Evolutionary conservation across 2,329 filamentous ascomycete genomes (phyloP).

Genomic region (Dothidotthia symphoricarpi): DNA sequence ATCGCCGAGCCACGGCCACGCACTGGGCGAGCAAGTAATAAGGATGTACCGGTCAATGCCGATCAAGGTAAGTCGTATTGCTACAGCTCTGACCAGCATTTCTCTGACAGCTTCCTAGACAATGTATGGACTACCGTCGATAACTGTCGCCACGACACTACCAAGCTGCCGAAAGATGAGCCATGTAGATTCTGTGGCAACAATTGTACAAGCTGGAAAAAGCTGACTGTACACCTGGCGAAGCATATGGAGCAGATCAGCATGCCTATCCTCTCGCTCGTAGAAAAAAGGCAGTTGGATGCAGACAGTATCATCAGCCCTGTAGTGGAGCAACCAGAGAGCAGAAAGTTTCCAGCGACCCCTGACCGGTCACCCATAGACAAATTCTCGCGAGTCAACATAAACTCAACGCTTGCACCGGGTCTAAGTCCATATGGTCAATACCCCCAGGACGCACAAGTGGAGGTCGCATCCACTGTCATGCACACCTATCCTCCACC

Average conservation of each 20-base stretch:
- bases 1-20: conserved; percentile 78
- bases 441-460: conserved; percentile 21
- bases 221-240: conserved; percentile 86
- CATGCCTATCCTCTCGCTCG: conserved; percentile 66
- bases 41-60: conserved; percentile 24
- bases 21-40: conserved; percentile 51
- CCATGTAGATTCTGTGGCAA: conserved; percentile 85
- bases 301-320: conserved; percentile 41
- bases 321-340: conserved; percentile 38
- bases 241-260: conserved; percentile 94
- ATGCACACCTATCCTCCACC: conserved; percentile 44
- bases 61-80: conserved; percentile 27
- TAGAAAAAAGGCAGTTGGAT: conserved; percentile 41
- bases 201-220: conserved; percentile 82
- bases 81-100: too few species aligned
- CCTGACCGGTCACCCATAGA: conserved; percentile 31
- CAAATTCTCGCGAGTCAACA: conserved; percentile 33
- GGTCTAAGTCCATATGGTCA: conserved; percentile 34
- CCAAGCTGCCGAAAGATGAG: conserved; percentile 66
- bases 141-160: conserved; percentile 69
- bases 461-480: conserved; percentile 21
- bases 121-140: conserved; percentile 77
- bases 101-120: conserved; percentile 44
- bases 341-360: conserved; percentile 32
- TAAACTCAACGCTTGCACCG: conserved; percentile 31